phyloP scores from a whole-genome alignment of 352 stramenopile species.

The Globisporangium nagaii region DNA sequence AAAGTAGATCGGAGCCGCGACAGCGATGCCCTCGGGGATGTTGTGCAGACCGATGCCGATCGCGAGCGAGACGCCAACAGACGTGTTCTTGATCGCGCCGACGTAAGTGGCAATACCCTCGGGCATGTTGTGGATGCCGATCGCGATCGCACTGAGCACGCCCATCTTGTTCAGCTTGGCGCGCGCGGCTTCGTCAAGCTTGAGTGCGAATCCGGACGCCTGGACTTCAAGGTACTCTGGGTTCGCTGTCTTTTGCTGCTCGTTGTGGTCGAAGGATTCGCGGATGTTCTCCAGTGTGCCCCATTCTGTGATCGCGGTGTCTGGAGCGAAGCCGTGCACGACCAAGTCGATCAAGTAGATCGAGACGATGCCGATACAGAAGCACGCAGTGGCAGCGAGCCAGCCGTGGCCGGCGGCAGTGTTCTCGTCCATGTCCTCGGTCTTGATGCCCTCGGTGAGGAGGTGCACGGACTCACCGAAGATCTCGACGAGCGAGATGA shows the following conservation, averaged over 20 bases:
- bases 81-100: conserved; percentile 83
- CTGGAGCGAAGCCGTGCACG: conserved; percentile 30
- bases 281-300: conserved; percentile 20
- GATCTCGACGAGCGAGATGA: conserved; percentile 73
- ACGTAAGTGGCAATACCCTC: conserved; percentile 95
- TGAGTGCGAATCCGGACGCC: conserved; percentile 22
- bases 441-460: conserved; percentile 33
- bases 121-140: conserved; percentile 95
- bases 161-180: conserved; percentile 79
- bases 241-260: conserved; percentile 16
- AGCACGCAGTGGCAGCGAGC: conserved; percentile 76
- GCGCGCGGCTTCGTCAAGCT: conserved; percentile 36
- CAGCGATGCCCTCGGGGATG: conserved; percentile 94
- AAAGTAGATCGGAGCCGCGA: conserved; percentile 96
- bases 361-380: conserved; percentile 77
- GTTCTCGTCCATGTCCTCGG: conserved; percentile 14
- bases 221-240: conserved; percentile 23
- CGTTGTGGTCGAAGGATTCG: conserved; percentile 26
- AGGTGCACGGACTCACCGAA: conserved; percentile 39
- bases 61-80: conserved; percentile 88
- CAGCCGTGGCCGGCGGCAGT: conserved; percentile 40
- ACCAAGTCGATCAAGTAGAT: conserved; percentile 51
- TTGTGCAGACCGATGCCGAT: conserved; percentile 96
- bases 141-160: conserved; percentile 89
- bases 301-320: conserved; percentile 24